Base-by-base conservation (phyloP, 2,329 filamentous ascomycete species). In the Zelopaecilomyces penicillatus region DNA sequence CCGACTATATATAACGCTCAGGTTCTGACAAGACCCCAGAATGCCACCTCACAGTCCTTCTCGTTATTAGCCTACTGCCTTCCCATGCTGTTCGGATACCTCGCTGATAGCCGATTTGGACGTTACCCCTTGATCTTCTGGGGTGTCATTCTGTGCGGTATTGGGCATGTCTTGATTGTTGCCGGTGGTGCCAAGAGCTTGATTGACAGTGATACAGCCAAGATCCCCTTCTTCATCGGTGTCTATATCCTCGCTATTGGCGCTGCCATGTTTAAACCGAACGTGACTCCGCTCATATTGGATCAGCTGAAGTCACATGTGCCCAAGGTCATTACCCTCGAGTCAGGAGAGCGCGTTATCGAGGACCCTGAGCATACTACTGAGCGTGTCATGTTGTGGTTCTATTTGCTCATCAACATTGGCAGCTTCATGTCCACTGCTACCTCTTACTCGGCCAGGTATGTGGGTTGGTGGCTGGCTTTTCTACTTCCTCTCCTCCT, bases 41-140 rank as follows among this genome's bases (percentile, higher is more conserved):
- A 56, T 42, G 56, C 57, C 38, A 57, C 57, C 30, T 52, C 49
- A 10, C 54, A 80, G 49, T 73, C 73, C 29, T 80, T 76, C 65
- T 71, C 62, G 45, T 71, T 83, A 53, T 58, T 82, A 33, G 70
- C 76, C 1, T 83, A 81, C 52, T 61, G 71, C 4, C 63, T 81
- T 9, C 79, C 79, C 1, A 67, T 82, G 27, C 34, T 77, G 5
- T 69, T 72, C 44, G 72, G 69, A 12, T 78, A 70, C 59, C 52
- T 83, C 10, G 80, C 84, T 36, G 85, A 90, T 59, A 72, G 82
- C 45, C 81, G 78, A 54, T 76, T 77, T 37, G 85, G 85, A 46
- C 82, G 83, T 49, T 89, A 82, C 66, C 73, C 73, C 54, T 83
- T 85, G 35, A 88, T 89, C 55, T 78, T 82, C 60, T 76, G 76